These are phyloP conservation scores for Trypanosoma cruzi DNA, from an alignment of 208 protist species.

Conservation along the genomic window DNA sequence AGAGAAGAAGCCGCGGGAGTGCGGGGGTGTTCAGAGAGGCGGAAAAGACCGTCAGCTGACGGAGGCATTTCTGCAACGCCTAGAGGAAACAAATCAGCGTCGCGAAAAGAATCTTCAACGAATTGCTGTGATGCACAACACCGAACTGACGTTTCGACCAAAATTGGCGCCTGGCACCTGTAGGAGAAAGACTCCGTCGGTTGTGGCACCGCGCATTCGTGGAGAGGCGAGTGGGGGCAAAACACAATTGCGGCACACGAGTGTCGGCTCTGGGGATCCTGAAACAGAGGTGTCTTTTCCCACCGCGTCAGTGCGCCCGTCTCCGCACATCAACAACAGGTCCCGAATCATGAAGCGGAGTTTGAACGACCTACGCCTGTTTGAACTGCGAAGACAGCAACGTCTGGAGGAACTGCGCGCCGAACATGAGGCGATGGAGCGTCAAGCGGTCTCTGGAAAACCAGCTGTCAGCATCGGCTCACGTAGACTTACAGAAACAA, in stretches of 20 bases:
- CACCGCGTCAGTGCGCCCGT: not conserved
- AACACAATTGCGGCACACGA: not conserved
- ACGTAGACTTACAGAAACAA: not conserved
- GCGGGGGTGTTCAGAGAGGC: not conserved
- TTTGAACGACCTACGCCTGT: conserved; percentile 13
- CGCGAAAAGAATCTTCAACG: conserved; percentile 5
- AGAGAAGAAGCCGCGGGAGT: not conserved
- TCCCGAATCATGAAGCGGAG: conserved; percentile 13
- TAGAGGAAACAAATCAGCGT: conserved; percentile 12
- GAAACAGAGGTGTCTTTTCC: not conserved
- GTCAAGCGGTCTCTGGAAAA: not conserved
- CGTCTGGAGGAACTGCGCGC: conserved; percentile 4
- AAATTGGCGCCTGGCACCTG: conserved; percentile 11
- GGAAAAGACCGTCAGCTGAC: not conserved
- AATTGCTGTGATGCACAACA: conserved; percentile 7
- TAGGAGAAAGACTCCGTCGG: not conserved
- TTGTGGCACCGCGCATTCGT: not conserved
- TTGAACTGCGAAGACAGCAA: conserved; percentile 18
- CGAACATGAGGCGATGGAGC: conserved; percentile 14
- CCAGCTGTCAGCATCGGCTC: conserved; percentile 12
- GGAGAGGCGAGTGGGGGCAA: not conserved
- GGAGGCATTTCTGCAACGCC: conserved; percentile 4
- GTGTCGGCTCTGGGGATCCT: not conserved
- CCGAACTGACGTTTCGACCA: conserved; percentile 7
- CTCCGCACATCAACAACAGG: conserved; percentile 17